Base-by-base conservation (phyloP, 208 protist genomes). In the Crithidia thermophila region DNA sequence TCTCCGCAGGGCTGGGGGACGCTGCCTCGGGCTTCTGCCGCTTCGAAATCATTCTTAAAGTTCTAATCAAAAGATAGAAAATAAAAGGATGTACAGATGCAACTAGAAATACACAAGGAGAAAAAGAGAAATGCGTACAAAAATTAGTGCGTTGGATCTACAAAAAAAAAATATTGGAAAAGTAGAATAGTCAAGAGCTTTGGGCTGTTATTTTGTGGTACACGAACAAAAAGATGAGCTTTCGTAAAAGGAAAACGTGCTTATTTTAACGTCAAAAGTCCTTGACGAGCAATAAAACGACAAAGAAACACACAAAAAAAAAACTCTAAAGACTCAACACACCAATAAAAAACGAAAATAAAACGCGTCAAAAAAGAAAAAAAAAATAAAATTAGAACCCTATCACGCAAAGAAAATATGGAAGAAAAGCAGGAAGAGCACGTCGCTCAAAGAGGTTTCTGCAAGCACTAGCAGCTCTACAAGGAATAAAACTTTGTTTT, bases 71-170 rank as follows among this genome's bases (percentile, higher is more conserved):
- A 59, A 59, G 16, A 7, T 14, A 36, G 8, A 62, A 47, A 25
- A 45, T 13, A 33, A 45, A 60, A 5, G 8, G 27, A 43, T 60
- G n/a, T 43, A 60, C 33, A 43, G 14, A 43, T 21, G 31, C 27
- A 66, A 36, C 27, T 39, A 42, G 49, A 58, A 36, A 21, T 40
- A 11, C 6, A 31, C 9, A 42, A 21, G 13, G 11, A 9, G 23
- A 58, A 60, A 51, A 58, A 33, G 18, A n/a, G n/a, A n/a, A 57
- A 57, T 68, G 34, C 47, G 25, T 46, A 27, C 14, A 25, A 59
- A 43, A 49, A 52, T 40, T 13, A 40, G 36, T 13, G 36, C 9
- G 36, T 40, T 6, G 36, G 9, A 16, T 6, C 36, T 40, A 40
- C 8, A 23, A 47, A 16, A 47, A 16, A 51, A 51, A 30, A 30